Conservation (phyloP, 441 rosid species). For the Adansonia madagascariensis region DNA sequence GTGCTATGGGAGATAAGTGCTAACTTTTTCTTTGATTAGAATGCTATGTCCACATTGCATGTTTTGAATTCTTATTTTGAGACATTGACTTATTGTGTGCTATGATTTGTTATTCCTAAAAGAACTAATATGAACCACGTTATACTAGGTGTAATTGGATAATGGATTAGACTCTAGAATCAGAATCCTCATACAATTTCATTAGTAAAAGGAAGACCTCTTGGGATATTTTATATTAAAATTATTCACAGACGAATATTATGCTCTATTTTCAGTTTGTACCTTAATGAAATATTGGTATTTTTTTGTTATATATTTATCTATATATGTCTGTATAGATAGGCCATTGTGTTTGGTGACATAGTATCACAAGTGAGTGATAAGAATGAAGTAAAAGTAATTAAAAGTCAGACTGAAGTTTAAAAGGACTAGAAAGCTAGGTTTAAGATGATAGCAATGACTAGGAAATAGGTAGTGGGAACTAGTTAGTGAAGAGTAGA, state of each 20-base stretch:
- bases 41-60: neutral
- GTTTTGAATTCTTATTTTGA: neutral
- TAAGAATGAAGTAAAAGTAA: neutral
- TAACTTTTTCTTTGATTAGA: neutral
- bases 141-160: neutral
- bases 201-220: neutral
- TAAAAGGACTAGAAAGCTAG: neutral
- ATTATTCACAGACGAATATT: neutral
- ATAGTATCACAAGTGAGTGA: neutral
- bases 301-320: neutral
- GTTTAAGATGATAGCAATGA: neutral
- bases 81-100: neutral
- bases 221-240: neutral
- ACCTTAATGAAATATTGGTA: neutral
- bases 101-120: neutral
- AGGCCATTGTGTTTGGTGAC: neutral
- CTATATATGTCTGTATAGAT: neutral
- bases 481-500: neutral
- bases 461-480: neutral
- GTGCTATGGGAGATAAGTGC: conserved; percentile 99
- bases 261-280: neutral
- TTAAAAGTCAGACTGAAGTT: neutral
- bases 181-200: neutral
- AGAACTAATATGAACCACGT: neutral
- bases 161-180: neutral